Evolutionary conservation across 2,329 filamentous ascomycete genomes (phyloP).

Genomic region (Reticulascus tulasneorum): DNA sequence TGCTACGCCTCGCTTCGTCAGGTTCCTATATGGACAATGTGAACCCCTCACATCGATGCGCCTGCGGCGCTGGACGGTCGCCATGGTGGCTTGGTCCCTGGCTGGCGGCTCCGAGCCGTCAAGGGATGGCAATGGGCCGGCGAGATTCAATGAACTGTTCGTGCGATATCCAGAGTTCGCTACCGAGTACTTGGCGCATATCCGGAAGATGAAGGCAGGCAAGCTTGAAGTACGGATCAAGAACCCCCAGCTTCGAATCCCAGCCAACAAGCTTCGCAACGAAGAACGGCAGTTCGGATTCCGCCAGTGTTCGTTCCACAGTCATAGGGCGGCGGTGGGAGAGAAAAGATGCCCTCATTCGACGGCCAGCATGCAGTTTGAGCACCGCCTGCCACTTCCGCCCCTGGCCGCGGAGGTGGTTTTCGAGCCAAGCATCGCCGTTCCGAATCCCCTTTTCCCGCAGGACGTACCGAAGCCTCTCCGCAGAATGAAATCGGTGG

Average conservation of each 20-base stretch:
- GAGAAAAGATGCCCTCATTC: conserved; percentile 50
- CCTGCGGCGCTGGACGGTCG: conserved; percentile 55
- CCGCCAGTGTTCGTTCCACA: conserved; percentile 58
- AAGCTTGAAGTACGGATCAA: conserved; percentile 51
- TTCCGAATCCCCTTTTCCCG: background rate
- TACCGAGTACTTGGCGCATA: conserved; percentile 48
- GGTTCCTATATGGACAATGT: conserved; percentile 51
- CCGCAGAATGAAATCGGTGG: conserved; percentile 1
- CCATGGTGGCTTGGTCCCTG: conserved; percentile 57
- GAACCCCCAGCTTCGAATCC: conserved; percentile 57
- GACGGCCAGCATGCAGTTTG: conserved; percentile 9
- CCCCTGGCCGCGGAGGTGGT: conserved; percentile 13
- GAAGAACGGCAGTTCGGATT: conserved; percentile 58
- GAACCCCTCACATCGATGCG: conserved; percentile 45
- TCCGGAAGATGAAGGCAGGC: conserved; percentile 47
- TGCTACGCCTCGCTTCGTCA: conserved; percentile 46
- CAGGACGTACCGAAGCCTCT: conserved; percentile 2
- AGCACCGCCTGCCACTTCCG: conserved; percentile 16
- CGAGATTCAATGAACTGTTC: conserved; percentile 40
- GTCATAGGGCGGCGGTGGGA: conserved; percentile 50
- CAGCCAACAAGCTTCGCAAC: conserved; percentile 50
- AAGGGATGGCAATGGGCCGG: conserved; percentile 9
- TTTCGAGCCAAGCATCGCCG: conserved; percentile 2
- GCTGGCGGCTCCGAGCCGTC: conserved; percentile 25
- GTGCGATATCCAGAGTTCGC: conserved; percentile 40